phyloP scores from a whole-genome alignment of 768 basidiomycete species.

The Tulasnella sp. region DNA sequence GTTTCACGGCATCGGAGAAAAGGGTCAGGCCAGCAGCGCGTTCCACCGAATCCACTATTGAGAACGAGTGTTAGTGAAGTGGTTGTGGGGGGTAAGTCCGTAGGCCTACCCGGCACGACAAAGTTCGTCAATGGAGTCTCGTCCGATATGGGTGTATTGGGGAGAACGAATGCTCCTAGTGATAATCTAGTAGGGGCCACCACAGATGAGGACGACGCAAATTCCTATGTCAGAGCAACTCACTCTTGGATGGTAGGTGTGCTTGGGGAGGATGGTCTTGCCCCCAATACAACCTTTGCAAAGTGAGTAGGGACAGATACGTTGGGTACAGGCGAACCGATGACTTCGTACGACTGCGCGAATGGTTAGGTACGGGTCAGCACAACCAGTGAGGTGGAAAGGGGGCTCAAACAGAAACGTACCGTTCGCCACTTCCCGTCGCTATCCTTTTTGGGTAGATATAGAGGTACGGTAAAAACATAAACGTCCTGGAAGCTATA shows the following conservation, averaged over 20 bases:
- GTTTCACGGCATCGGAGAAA: conserved; percentile 73
- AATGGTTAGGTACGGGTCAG: background rate
- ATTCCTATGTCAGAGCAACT: background rate
- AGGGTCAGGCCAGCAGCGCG: conserved; percentile 74
- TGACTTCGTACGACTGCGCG: conserved; percentile 78
- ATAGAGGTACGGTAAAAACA: conserved; percentile 95
- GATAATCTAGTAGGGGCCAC: conserved; percentile 33
- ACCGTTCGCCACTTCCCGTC: conserved; percentile 97
- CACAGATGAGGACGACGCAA: background rate
- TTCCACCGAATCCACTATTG: conserved; percentile 81
- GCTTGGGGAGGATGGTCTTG: conserved; percentile 59
- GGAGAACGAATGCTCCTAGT: conserved; percentile 89
- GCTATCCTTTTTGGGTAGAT: conserved; percentile 68
- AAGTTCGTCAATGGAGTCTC: conserved; percentile 69
- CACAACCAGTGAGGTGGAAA: background rate
- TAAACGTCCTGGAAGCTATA: conserved; percentile 76
- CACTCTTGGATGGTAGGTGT: conserved; percentile 54
- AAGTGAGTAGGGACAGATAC: conserved; percentile 95
- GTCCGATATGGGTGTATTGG: conserved; percentile 87
- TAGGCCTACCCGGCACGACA: conserved; percentile 56
- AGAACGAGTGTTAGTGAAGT: background rate
- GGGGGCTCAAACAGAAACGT: conserved; percentile 26
- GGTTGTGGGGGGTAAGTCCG: background rate
- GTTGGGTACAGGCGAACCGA: conserved; percentile 75
- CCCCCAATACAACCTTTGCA: conserved; percentile 83